Percentiles rank a stretch among this genome's conserved stretches.
These are phyloP conservation scores for Prunus fruticosa DNA, from an alignment of 306 rosid genomes.

Conservation along the genomic window DNA sequence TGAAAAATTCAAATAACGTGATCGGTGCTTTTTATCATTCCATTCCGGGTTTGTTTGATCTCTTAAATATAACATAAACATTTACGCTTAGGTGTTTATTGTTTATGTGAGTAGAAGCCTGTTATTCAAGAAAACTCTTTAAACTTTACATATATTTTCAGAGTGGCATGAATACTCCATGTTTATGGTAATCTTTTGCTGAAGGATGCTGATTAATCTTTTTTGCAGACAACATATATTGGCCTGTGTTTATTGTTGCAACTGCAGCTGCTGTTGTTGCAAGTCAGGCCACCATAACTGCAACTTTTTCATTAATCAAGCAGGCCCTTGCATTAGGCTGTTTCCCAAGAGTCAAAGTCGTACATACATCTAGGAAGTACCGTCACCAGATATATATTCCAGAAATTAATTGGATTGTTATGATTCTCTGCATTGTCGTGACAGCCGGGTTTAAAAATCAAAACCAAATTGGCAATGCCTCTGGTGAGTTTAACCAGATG, in stretches of 20 bases:
- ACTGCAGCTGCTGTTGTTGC: constrained; percentile 94
- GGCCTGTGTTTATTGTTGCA: constrained; percentile 96
- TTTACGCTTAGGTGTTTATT: neutral
- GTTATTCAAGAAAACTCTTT: neutral
- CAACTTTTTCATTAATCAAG: constrained; percentile 88
- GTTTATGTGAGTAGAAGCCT: neutral
- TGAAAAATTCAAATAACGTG: constrained; percentile 49
- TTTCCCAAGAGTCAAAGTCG: constrained; percentile 93
- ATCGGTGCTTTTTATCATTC: constrained; percentile 79
- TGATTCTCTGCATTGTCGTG: constrained; percentile 92
- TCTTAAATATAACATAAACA: neutral
- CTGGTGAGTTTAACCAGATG: constrained; percentile 44
- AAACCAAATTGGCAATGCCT: constrained; percentile 94
- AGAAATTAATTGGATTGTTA: constrained; percentile 92
- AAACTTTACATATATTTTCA: neutral
- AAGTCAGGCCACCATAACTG: constrained; percentile 89
- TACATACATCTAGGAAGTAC: constrained; percentile 80
- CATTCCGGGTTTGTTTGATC: constrained; percentile 73
- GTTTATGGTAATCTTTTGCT: neutral
- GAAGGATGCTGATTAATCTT: constrained; percentile 30
- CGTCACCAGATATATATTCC: constrained; percentile 89
- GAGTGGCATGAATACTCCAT: neutral
- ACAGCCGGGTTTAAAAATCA: constrained; percentile 91
- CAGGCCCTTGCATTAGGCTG: constrained; percentile 95
- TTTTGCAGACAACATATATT: constrained; percentile 66